Evolutionary conservation across 768 basidiomycete genomes (phyloP), one percentile per base, ranked within the genome.

Genomic region (Collybia sp.): DNA sequence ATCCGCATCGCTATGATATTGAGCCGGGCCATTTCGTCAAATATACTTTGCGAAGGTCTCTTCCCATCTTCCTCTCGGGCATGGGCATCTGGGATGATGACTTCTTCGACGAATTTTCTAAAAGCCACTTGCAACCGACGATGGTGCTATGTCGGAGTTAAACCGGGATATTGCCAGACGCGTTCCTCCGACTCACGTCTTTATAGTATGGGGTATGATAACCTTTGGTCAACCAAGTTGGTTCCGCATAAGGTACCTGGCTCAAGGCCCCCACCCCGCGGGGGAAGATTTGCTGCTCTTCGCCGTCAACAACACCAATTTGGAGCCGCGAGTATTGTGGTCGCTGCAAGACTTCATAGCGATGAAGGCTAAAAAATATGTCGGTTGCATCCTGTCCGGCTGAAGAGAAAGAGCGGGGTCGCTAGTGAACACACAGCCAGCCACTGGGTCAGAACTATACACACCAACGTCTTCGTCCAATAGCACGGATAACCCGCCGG

Each of bases 361-460:
- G 79, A 60, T 98, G 94, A 34, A 97, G 81, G 44, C 87, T 80
- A 56, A 85, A 96, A 71, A 97, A 96, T 4, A 78, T 77, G 31
- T 91, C 85, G 0, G 93, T 95, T 1, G 85, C 85, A 55, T 96
- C 93, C 61, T 88, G 76, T 8, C 91, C 93, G 42, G 88, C 90
- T 85, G 67, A 16, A 46, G 30, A 6, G 19, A 16, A n/a, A 34
- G 12, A 17, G 20, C 31, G 46, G 19, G 45, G 18, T 37, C 32
- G 34, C 12, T 17, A 15, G 42, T 31, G 19, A 17, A 32, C 43
- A 30, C 25, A 30, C 32, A 33, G 20, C 43, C 42, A 42, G 40
- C 18, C 32, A 43, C 15, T 2, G 55, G 79, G 75, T 44, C 79
- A 61, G 40, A 57, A 54, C 37, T 68, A 66, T 8, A 58, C 83